Evolutionary conservation across 208 protist species (phyloP).

Genomic region (Leptomonas pyrrhocoris): DNA sequence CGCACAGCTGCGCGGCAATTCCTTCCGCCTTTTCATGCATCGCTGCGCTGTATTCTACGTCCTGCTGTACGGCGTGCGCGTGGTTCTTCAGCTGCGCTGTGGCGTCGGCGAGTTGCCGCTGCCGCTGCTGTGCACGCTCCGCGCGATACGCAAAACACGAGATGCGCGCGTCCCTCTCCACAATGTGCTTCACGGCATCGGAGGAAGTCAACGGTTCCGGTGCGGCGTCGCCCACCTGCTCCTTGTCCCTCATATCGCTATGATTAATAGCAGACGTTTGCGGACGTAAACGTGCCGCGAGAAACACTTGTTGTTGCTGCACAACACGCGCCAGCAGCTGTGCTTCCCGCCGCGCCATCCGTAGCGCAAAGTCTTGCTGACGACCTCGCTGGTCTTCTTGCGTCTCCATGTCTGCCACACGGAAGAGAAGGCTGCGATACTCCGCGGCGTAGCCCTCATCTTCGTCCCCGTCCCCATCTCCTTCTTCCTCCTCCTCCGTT

Average conservation of each 20-base stretch:
- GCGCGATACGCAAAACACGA: constrained; percentile 11
- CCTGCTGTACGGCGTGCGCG: neutral
- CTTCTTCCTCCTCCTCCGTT: neutral
- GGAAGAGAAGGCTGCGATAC: constrained; percentile 40
- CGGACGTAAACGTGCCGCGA: constrained; percentile 6
- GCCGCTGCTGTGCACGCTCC: constrained; percentile 21
- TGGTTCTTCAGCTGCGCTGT: constrained; percentile 1
- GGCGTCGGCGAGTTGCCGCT: neutral
- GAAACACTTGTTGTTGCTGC: constrained; percentile 24
- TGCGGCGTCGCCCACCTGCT: neutral
- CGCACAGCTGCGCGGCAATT: neutral
- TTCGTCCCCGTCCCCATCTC: constrained; percentile 26
- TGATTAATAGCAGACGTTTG: neutral
- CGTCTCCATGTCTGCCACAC: constrained; percentile 53
- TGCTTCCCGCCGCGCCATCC: constrained; percentile 40
- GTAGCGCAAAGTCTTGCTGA: constrained; percentile 40
- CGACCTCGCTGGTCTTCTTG: constrained; percentile 20
- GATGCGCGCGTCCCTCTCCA: constrained; percentile 20
- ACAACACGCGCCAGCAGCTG: constrained; percentile 30
- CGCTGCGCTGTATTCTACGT: neutral
- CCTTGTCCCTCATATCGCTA: neutral
- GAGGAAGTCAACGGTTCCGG: neutral
- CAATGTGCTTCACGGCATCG: neutral
- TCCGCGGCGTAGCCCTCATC: constrained; percentile 34
- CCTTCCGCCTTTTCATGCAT: neutral